Base-by-base conservation (phyloP, 352 stramenopile species). In the Pythium scleroteichum region DNA sequence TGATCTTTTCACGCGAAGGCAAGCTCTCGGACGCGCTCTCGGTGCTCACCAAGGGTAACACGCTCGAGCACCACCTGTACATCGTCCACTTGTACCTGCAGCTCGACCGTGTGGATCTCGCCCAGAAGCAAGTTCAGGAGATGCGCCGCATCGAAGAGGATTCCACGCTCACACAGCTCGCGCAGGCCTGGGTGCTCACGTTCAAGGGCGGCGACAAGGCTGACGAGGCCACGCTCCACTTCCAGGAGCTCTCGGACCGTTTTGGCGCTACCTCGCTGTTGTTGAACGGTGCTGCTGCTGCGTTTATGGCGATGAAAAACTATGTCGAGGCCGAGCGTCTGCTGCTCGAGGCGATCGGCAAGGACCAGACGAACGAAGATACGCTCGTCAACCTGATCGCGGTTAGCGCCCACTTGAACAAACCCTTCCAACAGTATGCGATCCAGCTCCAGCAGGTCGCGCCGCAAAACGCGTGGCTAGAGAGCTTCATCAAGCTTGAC, bases 61-160 rank as follows among this genome's bases (percentile, higher is more conserved):
- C 88, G 26, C 92, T 99, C 66, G 95, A 99, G 77, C 95, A 99
- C 62, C 86, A 94, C 64, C 75, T 92, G 44, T 89, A 92, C 69
- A 85, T 91, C 33, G 78, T 90, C 29, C 80, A 91, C 51, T 47
- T 95, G 50, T 95, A 93, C 56, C 72, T 99, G 49, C 87, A 96
- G 66, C 97, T 99, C 67, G 92, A 99, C 71, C 88, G 97, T 10
- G 32, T 94, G 6, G 97, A 99, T 72, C 73, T 99, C 38, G 96
- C 94, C 4, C 62, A 86, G 41, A 87, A 97, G 66, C 76, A 91
- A 41, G 76, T 98, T 32, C 67, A 85, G 39, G 73, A 96, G 53
- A 91, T 99, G 82, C 82, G 90, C 60, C 76, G 82, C 59, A 90
- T 91, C 23, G 97, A 99, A 71, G 97, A 99, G 72, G 97, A 99